Evolutionary conservation across 257 asterid species (phyloP).

Genomic region (Fraxinus americana): DNA sequence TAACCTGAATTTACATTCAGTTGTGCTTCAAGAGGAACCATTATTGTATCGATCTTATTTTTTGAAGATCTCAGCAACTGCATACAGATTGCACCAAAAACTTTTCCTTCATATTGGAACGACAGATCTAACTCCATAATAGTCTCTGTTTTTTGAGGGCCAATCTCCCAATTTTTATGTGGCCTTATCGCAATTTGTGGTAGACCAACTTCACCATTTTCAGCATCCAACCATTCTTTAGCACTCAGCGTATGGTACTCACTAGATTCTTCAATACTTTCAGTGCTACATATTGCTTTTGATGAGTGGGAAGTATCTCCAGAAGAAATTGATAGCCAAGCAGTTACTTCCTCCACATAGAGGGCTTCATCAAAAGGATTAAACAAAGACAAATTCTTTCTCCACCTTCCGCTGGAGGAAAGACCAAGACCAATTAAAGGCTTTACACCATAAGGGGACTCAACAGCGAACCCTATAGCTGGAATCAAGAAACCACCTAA

Average conservation of each 20-base stretch:
- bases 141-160: slow-evolving; percentile 54
- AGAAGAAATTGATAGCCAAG: slow-evolving; percentile 68
- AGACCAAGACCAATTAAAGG: slow-evolving; percentile 51
- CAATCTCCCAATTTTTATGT: slow-evolving; percentile 69
- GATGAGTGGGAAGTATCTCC: slow-evolving; percentile 51
- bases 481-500: slow-evolving; percentile 79
- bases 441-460: slow-evolving; percentile 66
- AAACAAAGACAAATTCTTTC: slow-evolving; percentile 67
- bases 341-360: slow-evolving; percentile 68
- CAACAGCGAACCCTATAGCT: slow-evolving; percentile 70
- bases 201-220: slow-evolving; percentile 39
- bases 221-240: slow-evolving; percentile 58
- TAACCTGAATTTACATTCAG: slow-evolving; percentile 36
- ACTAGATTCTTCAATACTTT: slow-evolving; percentile 28
- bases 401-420: slow-evolving; percentile 70
- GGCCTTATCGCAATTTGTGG: slow-evolving; percentile 64
- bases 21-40: slow-evolving; percentile 81
- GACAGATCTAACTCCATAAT: slow-evolving; percentile 69
- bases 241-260: slow-evolving; percentile 32
- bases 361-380: slow-evolving; percentile 81
- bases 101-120: slow-evolving; percentile 50
- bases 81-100: slow-evolving; percentile 65
- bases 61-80: slow-evolving; percentile 60
- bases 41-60: slow-evolving; percentile 49
- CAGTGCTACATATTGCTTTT: slow-evolving; percentile 49